These are phyloP conservation scores for Rutstroemia sp. DNA, from an alignment of 2,329 filamentous ascomycete genomes.

Conservation along the genomic window DNA sequence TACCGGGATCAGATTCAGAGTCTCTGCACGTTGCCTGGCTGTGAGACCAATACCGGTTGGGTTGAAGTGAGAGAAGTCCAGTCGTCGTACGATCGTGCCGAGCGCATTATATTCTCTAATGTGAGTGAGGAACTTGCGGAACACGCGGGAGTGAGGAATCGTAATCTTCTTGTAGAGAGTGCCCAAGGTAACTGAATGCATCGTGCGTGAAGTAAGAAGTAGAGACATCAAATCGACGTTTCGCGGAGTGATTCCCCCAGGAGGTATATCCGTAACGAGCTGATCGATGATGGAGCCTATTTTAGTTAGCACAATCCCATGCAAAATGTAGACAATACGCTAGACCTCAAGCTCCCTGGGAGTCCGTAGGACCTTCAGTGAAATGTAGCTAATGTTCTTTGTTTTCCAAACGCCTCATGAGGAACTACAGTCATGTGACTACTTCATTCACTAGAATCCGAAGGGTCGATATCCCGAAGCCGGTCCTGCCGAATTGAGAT, in stretches of 20 bases:
- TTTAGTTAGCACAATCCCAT: constrained; percentile 11
- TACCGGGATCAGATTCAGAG: constrained; percentile 66
- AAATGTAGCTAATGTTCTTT: constrained; percentile 6
- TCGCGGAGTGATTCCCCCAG: constrained; percentile 67
- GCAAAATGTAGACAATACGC: constrained; percentile 5
- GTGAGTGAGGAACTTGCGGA: constrained; percentile 71
- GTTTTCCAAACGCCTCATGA: constrained; percentile 1
- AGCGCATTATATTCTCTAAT: constrained; percentile 58
- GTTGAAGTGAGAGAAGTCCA: constrained; percentile 84
- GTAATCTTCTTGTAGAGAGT: constrained; percentile 75
- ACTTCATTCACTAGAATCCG: constrained; percentile 3
- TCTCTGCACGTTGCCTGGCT: constrained; percentile 65
- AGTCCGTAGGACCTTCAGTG: neutral
- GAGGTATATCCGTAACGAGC: constrained; percentile 64
- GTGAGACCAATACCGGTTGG: constrained; percentile 70
- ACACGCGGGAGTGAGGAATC: constrained; percentile 75
- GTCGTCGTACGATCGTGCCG: constrained; percentile 67
- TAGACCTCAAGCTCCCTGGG: constrained; percentile 3
- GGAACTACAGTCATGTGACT: constrained; percentile 15
- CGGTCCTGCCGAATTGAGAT: neutral
- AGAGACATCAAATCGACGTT: constrained; percentile 74
- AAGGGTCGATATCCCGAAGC: constrained; percentile 3
- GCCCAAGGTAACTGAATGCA: constrained; percentile 65
- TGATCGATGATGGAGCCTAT: constrained; percentile 67
- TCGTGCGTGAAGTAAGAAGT: constrained; percentile 64